Evolutionary conservation across 2,329 filamentous ascomycete species (phyloP), one percentile per base, ranked within the genome.

Genomic region (Alternaria sp.): DNA sequence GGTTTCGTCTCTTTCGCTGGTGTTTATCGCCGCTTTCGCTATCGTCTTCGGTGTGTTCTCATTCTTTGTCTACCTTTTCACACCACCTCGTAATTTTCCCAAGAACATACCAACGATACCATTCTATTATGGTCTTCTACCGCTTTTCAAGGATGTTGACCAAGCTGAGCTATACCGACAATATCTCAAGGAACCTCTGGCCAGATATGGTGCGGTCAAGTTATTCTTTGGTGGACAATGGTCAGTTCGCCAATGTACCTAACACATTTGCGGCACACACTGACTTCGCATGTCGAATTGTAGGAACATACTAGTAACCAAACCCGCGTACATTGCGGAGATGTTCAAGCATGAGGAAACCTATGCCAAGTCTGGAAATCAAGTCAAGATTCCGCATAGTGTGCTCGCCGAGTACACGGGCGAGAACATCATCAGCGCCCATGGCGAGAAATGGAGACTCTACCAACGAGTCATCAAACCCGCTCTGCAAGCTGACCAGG

Each of bases 141-240:
- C 81, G 0, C 75, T 83, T 4, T 75, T 82, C 68, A 72, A 70
- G 43, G 79, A 82, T 49, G 76, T 81, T 20, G 81, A 82, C 57
- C 81, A 83, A 66, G 73, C 77, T 5, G 75, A 81, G 16, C 75
- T 80, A 6, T 83, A 80, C 64, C 67, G 63, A 12, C 59, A 68
- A 51, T 81, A 82, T 64, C 75, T 83, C 43, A 73, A 79, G 38
- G 65, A 72, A 53, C 80, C 79, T 2, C 67, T 81, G 6, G 70
- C 71, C 9, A 71, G 70, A n/a, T 75, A 80, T 46, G 80, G 83
- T 4, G 83, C 82, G 1, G 83, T 84, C 18, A 80, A 83, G 57
- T 71, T 85, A 28, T 85, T 82, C 73, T 84, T 84, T 34, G 82
- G 79, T 1, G 81, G 80, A 0, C 78, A 77, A 41, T 85, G 83